Conservation (phyloP, 805 yeast species). For the Zygoascus bituminiphila region DNA sequence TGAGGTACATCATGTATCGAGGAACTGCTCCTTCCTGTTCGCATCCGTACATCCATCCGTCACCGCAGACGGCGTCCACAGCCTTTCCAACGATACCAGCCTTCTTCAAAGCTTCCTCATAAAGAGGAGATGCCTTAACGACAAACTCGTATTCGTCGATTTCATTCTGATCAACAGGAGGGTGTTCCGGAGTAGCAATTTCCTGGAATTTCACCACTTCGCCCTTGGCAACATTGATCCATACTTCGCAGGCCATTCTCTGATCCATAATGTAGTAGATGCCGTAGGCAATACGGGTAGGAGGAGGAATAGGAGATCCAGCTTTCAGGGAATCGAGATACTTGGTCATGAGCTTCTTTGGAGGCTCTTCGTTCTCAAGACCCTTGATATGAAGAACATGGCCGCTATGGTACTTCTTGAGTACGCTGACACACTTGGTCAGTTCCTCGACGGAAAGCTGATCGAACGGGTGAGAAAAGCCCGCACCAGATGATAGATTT, state of each 20-base stretch:
- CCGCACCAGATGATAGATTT: background rate
- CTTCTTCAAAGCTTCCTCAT: slow-evolving; percentile 58
- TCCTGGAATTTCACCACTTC: slow-evolving; percentile 50
- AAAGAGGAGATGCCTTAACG: slow-evolving; percentile 45
- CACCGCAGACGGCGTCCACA: slow-evolving; percentile 41
- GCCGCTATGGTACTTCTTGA: slow-evolving; percentile 22
- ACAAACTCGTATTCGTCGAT: slow-evolving; percentile 43
- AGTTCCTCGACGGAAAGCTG: slow-evolving; percentile 28
- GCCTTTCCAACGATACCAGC: slow-evolving; percentile 34
- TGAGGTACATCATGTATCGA: slow-evolving; percentile 54
- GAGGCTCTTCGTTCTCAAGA: slow-evolving; percentile 49
- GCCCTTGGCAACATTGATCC: slow-evolving; percentile 55
- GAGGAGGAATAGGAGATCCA: slow-evolving; percentile 40
- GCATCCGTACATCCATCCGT: slow-evolving; percentile 85
- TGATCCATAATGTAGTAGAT: slow-evolving; percentile 53
- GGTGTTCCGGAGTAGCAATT: slow-evolving; percentile 55
- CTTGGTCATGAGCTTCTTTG: slow-evolving; percentile 61
- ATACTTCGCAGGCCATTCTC: slow-evolving; percentile 54
- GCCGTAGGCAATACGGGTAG: slow-evolving; percentile 60
- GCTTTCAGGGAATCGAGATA: slow-evolving; percentile 58
- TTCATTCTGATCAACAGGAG: slow-evolving; percentile 67
- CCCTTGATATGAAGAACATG: slow-evolving; percentile 28
- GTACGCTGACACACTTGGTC: slow-evolving; percentile 20
- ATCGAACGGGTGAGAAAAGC: slow-evolving; percentile 27
- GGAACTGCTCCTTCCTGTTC: slow-evolving; percentile 41